phyloP scores from a whole-genome alignment of 306 rosid genomes.

The Abrus pulchellus region DNA sequence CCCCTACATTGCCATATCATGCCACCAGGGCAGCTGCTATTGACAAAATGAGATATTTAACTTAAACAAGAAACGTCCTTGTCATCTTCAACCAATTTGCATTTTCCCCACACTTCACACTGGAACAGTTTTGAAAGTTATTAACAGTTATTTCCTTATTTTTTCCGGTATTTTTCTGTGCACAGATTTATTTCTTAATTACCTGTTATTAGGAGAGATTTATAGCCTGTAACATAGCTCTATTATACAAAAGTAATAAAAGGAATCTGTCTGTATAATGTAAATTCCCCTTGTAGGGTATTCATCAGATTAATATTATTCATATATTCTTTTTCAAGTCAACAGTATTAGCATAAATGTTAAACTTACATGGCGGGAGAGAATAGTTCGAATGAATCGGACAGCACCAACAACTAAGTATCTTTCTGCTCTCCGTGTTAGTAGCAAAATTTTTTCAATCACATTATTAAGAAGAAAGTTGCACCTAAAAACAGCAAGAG shows the following conservation, averaged over 20 bases:
- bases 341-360: background rate
- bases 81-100: constrained; percentile 8
- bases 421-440: constrained; percentile 81
- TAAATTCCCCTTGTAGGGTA: background rate
- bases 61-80: constrained; percentile 6
- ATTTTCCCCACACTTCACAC: constrained; percentile 6
- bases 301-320: background rate
- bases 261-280: background rate
- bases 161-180: background rate
- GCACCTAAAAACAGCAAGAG: constrained; percentile 66
- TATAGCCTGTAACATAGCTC: background rate
- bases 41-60: constrained; percentile 32
- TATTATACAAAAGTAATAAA: background rate
- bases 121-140: background rate
- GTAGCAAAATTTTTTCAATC: constrained; percentile 78
- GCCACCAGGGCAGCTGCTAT: constrained; percentile 13
- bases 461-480: constrained; percentile 77
- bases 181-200: background rate
- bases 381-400: constrained; percentile 89
- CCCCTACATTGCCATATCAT: constrained; percentile 4
- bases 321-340: background rate
- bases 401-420: constrained; percentile 93
- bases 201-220: background rate
- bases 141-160: too few relatives aligned
- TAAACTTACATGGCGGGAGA: constrained; percentile 79